Conservation (phyloP, 176 grass and related monocot genomes). For the Avena sativa region DNA sequence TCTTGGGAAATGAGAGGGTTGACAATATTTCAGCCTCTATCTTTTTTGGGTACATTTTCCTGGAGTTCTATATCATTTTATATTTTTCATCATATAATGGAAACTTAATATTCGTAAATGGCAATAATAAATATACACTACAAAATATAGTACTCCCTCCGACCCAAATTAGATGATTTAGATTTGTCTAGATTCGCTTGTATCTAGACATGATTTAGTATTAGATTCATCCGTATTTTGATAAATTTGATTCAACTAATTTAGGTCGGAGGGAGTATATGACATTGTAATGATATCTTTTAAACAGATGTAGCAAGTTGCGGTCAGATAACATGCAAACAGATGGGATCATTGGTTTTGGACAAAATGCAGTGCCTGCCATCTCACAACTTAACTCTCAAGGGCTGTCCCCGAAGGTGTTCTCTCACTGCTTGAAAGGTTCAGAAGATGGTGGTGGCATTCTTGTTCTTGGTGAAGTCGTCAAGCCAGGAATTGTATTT, state of each 20-base stretch:
- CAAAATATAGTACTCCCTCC: too few relatives aligned
- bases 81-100: neutral
- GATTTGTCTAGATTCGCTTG: too few relatives aligned
- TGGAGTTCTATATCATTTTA: neutral
- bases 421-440: slow-evolving; percentile 91
- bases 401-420: slow-evolving; percentile 72
- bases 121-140: neutral
- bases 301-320: slow-evolving; percentile 77
- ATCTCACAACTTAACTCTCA: slow-evolving; percentile 70
- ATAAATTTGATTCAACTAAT: too few relatives aligned
- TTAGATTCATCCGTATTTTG: too few relatives aligned
- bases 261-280: too few relatives aligned
- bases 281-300: slow-evolving; percentile 7
- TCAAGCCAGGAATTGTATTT: slow-evolving; percentile 77
- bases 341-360: slow-evolving; percentile 93
- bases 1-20: slow-evolving; percentile 59
- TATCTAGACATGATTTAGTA: too few relatives aligned
- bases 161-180: too few relatives aligned
- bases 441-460: slow-evolving; percentile 84
- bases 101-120: neutral
- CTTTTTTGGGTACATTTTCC: slow-evolving; percentile 79
- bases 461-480: slow-evolving; percentile 81
- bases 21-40: slow-evolving; percentile 75
- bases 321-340: slow-evolving; percentile 74
- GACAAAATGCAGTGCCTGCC: slow-evolving; percentile 73